phyloP scores from a whole-genome alignment of 2,329 filamentous ascomycete genomes.

The Endocalyx cinctus region DNA sequence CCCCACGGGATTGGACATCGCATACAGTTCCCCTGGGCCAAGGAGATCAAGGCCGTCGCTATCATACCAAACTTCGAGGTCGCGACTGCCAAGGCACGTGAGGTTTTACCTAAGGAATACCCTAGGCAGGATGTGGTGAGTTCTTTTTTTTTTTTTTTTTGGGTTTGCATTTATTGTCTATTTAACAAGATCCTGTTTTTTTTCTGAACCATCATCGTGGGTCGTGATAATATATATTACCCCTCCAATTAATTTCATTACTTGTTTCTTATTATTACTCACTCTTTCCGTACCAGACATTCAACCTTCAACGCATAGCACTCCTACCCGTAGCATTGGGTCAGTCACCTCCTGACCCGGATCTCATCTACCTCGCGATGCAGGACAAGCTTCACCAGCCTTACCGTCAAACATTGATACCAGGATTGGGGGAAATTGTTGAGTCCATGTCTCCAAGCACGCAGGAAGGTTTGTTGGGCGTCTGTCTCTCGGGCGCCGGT shows the following conservation, averaged over 20 bases:
- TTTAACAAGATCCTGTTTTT: too few species aligned
- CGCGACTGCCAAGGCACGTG: conserved; percentile 84
- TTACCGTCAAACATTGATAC: conserved; percentile 87
- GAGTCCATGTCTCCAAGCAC: conserved; percentile 83
- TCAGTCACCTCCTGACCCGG: conserved; percentile 82
- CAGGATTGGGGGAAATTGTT: conserved; percentile 85
- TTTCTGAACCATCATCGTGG: too few species aligned
- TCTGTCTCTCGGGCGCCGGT: conserved; percentile 91
- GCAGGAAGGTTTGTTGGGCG: conserved; percentile 84
- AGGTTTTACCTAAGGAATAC: conserved; percentile 78
- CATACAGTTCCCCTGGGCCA: conserved; percentile 90
- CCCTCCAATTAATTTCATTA: conserved; percentile 45
- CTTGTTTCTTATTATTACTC: background rate
- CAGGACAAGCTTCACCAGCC: conserved; percentile 98
- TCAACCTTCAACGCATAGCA: conserved; percentile 92
- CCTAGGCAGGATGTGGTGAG: conserved; percentile 75
- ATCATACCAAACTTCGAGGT: conserved; percentile 97
- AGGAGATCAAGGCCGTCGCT: conserved; percentile 92
- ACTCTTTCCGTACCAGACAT: conserved; percentile 51
- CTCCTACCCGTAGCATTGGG: conserved; percentile 86
- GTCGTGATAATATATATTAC: too few species aligned
- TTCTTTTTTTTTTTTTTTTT: conserved; percentile 2
- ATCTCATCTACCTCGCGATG: conserved; percentile 96
- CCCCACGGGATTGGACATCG: conserved; percentile 91
- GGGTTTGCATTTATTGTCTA: background rate